Conservation (phyloP, 371 early-diverging fungal species). For the Mortierella sp. region DNA sequence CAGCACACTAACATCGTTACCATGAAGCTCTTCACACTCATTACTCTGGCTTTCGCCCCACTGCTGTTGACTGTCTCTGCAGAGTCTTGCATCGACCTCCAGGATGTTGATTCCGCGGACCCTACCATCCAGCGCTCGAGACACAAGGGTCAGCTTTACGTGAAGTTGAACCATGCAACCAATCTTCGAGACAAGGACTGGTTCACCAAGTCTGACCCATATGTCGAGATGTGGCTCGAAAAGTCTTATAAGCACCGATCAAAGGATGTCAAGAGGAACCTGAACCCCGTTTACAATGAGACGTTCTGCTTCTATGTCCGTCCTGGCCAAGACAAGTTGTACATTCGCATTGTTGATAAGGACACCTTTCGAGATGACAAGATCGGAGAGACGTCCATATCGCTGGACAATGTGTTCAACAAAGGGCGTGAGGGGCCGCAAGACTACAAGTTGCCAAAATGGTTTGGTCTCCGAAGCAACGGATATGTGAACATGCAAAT, state of each 20-base stretch:
- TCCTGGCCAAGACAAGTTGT: slow-evolving; percentile 50
- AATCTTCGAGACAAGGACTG: slow-evolving; percentile 16
- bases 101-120: not conserved
- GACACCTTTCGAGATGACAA: slow-evolving; percentile 55
- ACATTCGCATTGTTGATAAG: slow-evolving; percentile 58
- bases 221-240: slow-evolving; percentile 51
- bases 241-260: slow-evolving; percentile 33
- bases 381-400: slow-evolving; percentile 57
- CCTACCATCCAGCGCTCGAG: slow-evolving; percentile 17
- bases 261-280: slow-evolving; percentile 36
- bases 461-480: slow-evolving; percentile 27
- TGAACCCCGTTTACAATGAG: slow-evolving; percentile 26
- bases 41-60: slow-evolving; percentile 1
- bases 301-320: slow-evolving; percentile 38
- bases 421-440: slow-evolving; percentile 44
- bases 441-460: slow-evolving; percentile 27
- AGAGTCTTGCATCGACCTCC: slow-evolving; percentile 14
- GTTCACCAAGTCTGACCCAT: slow-evolving; percentile 30
- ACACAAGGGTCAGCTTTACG: slow-evolving; percentile 52
- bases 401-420: slow-evolving; percentile 33
- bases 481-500: slow-evolving; percentile 26
- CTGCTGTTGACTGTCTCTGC: slow-evolving; percentile 3
- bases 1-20: not conserved
- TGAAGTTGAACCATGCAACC: slow-evolving; percentile 44
- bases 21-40: slow-evolving; percentile 16